Evolutionary conservation across 768 basidiomycete species (phyloP), one percentile per base, ranked within the genome.

Genomic region (Russula brevipes): DNA sequence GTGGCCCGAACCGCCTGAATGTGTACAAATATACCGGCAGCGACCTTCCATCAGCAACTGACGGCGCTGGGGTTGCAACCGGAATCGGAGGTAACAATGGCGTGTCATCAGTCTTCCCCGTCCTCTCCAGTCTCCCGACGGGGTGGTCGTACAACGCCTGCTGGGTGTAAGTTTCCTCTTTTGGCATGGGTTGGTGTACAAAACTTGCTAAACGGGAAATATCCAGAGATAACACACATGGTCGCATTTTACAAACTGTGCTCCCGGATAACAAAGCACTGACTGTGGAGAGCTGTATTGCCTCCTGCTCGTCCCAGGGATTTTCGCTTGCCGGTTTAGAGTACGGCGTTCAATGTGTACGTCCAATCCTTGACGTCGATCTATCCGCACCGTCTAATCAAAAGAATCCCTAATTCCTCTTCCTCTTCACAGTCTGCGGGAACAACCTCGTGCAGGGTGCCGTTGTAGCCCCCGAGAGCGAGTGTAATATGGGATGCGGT

Each of bases 401-500:
- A 16, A 16, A 5, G 16, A 44, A 45, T n/a, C 45, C 5, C 45
- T 50, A 46, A 17, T 47, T 57, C 30, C 41, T 24, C 52, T 51
- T 45, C 1, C 56, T 70, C 38, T 58, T 58, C 57, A 11, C 62
- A 89, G 87, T 85, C 74, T 94, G 92, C 68, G 89, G 88, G 3
- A 79, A 90, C 69, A 73, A 77, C 9, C 75, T 91, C 52, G 76
- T 84, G 16, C 78, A 82, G 41, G 86, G 86, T 9, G 89, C 88
- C 1, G 81, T 79, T 1, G 54, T 69, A 17, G 81, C 80, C 0
- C 64, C 76, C 0, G 80, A 81, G 1, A 72, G 76, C 4, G 79
- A 79, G 39, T 95, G 92, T 70, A 83, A 80, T 71, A 89, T 87
- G 87, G 79, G 78, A 0, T 95, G 93, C 65, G 80, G 80, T 17